phyloP scores from a whole-genome alignment of 2,329 filamentous ascomycete species.

The Exophiala sp. region DNA sequence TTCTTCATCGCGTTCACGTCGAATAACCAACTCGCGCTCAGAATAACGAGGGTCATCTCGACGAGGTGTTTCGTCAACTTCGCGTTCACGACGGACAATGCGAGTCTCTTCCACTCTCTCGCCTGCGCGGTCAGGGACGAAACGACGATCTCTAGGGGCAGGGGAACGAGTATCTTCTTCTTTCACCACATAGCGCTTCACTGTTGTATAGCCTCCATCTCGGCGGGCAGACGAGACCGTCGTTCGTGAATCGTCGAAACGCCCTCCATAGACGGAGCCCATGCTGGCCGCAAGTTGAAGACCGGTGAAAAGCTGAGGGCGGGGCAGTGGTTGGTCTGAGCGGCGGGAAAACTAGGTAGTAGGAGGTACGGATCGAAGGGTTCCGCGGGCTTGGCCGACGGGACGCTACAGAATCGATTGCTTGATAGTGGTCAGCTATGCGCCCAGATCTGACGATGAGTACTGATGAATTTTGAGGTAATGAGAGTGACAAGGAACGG shows the following conservation, averaged over 20 bases:
- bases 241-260: constrained; percentile 38
- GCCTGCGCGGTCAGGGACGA: constrained; percentile 40
- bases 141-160: constrained; percentile 27
- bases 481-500: constrained; percentile 17
- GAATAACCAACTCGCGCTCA: constrained; percentile 26
- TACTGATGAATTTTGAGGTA: background rate
- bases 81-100: constrained; percentile 39
- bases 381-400: background rate
- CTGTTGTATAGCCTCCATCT: constrained; percentile 46
- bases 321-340: background rate
- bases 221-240: constrained; percentile 32
- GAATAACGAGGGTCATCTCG: constrained; percentile 23
- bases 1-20: constrained; percentile 22
- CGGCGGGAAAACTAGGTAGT: background rate
- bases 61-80: constrained; percentile 29
- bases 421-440: background rate
- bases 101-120: constrained; percentile 41
- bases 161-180: constrained; percentile 39
- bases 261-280: constrained; percentile 33
- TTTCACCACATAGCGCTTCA: constrained; percentile 53
- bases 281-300: constrained; percentile 13
- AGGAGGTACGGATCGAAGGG: background rate
- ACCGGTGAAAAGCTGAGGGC: constrained; percentile 1
- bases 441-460: background rate
- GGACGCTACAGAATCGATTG: background rate